Percentiles rank a stretch among this genome's conserved stretches.
phyloP scores from a whole-genome alignment of 2,329 filamentous ascomycete genomes.

The Alternaria hordeiaustralica region DNA sequence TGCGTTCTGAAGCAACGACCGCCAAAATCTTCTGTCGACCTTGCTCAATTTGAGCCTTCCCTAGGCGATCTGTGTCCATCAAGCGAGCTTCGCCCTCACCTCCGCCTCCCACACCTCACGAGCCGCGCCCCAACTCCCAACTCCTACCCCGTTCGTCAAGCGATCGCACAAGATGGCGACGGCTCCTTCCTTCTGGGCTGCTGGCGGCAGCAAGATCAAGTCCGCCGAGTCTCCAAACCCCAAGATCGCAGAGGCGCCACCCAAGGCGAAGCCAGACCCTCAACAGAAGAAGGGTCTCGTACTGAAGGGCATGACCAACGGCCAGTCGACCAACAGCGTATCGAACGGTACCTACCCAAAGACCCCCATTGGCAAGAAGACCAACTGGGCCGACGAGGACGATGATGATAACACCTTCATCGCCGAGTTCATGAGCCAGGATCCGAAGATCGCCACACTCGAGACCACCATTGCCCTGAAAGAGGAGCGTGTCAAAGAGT shows the following conservation, averaged over 20 bases:
- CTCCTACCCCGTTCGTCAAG: background rate
- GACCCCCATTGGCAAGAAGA: constrained; percentile 4
- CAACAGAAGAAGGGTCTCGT: constrained; percentile 9
- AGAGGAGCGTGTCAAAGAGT: constrained; percentile 13
- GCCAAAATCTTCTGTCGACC: background rate
- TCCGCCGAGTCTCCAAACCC: background rate
- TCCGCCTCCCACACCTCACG: background rate
- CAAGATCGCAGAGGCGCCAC: background rate
- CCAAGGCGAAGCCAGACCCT: background rate
- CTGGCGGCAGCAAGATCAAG: constrained; percentile 5
- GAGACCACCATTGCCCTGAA: constrained; percentile 9
- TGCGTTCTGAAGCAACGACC: background rate
- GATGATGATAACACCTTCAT: constrained; percentile 26
- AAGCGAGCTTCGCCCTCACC: background rate
- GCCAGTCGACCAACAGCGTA: background rate
- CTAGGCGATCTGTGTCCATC: background rate
- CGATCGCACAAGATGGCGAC: background rate
- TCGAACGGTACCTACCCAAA: background rate
- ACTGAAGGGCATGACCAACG: constrained; percentile 8
- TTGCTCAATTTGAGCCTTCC: background rate
- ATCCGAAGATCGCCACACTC: background rate
- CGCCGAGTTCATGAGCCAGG: constrained; percentile 1
- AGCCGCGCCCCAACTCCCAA: background rate
- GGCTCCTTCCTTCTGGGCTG: constrained; percentile 9
- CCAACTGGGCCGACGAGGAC: constrained; percentile 22